Conservation (phyloP, 148 eudicot species). For the Agrostemma githago region DNA sequence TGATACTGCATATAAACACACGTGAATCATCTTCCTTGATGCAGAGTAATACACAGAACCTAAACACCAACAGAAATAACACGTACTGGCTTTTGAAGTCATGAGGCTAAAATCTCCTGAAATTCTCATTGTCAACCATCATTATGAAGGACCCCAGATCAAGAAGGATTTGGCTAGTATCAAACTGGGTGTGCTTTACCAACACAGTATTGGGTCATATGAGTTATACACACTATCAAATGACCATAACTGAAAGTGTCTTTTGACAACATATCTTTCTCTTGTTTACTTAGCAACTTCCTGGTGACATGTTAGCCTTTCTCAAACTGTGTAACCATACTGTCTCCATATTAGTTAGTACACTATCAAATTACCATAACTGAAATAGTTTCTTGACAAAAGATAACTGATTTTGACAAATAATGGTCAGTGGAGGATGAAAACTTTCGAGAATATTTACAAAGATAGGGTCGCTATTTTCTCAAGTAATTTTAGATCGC, state of each 20-base stretch:
- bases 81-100: background rate
- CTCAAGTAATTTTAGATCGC: background rate
- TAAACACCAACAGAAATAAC: background rate
- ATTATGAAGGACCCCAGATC: background rate
- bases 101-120: background rate
- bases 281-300: background rate
- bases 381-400: background rate
- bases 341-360: background rate
- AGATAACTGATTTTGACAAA: background rate
- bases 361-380: background rate
- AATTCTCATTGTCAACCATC: background rate
- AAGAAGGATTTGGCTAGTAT: background rate
- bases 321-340: background rate
- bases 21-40: background rate
- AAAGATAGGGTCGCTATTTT: background rate
- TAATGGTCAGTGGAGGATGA: background rate
- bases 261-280: background rate
- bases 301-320: background rate
- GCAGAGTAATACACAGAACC: background rate
- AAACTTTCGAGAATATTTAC: background rate
- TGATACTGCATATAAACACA: background rate
- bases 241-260: too few species aligned
- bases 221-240: too few species aligned
- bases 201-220: too few species aligned
- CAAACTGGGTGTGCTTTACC: background rate